These are phyloP conservation scores for Orbilia oligospora DNA, from an alignment of 2,329 filamentous ascomycete species.

Conservation along the genomic window DNA sequence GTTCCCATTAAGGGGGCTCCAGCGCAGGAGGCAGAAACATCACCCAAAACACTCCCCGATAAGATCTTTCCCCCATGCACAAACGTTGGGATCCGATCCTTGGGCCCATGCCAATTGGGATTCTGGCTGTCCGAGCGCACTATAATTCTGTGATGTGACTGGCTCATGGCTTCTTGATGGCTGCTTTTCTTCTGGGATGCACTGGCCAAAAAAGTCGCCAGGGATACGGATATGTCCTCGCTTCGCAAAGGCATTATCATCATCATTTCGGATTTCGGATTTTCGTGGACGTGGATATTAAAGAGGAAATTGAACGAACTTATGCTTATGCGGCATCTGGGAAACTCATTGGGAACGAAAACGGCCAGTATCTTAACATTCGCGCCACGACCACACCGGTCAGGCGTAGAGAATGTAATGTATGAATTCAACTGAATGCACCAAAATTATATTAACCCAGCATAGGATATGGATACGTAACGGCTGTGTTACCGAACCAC, in stretches of 20 bases:
- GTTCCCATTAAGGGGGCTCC: slow-evolving; percentile 37
- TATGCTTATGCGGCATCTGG: slow-evolving; percentile 1
- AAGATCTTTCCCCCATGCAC: slow-evolving; percentile 48
- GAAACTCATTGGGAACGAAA: background rate
- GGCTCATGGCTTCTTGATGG: background rate
- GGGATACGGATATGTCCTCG: slow-evolving; percentile 11
- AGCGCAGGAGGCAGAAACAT: slow-evolving; percentile 40
- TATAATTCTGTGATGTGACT: slow-evolving; percentile 35
- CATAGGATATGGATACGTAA: background rate
- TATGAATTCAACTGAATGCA: background rate
- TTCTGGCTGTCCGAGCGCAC: slow-evolving; percentile 42
- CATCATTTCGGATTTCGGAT: slow-evolving; percentile 19
- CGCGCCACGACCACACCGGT: background rate
- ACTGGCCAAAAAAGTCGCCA: slow-evolving; percentile 18
- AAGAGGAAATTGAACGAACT: slow-evolving; percentile 10
- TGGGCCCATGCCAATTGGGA: slow-evolving; percentile 43
- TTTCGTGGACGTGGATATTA: background rate
- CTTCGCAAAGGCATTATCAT: slow-evolving; percentile 10
- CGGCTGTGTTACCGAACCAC: background rate
- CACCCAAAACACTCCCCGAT: slow-evolving; percentile 51
- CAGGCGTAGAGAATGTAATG: background rate
- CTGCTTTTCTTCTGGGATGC: slow-evolving; percentile 4
- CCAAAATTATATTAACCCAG: background rate
- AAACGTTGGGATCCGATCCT: slow-evolving; percentile 49
- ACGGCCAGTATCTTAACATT: background rate